Base-by-base conservation (phyloP, 176 grass and related monocot species). In the Aechmea fasciata region DNA sequence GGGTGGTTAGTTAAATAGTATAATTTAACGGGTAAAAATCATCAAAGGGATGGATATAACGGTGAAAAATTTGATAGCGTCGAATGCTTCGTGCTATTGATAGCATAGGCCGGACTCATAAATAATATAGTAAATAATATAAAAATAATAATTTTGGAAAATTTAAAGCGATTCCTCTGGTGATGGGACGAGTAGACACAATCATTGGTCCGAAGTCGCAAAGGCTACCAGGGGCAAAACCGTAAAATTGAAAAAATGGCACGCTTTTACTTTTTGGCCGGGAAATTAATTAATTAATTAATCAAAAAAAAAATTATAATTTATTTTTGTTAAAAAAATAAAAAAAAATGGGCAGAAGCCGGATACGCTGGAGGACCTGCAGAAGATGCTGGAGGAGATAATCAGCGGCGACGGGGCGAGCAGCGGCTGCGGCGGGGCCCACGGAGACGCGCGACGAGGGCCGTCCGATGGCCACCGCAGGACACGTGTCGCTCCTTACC, bases 351-450 rank as follows among this genome's bases (percentile, higher is more conserved):
- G 11, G 66, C 80, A 99, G 95, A 94, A 90, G 66, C 87, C 87
- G 55, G 87, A 99, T 67, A 94, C 80, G 54, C 66, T 88, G 48
- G 95, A 99, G 47, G 95, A 99, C 62, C 80, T 99, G 51, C 90
- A 97, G 89, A 89, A 87, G 84, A 97, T 97, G 93, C 87, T 93
- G 63, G 77, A 70, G 53, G 87, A 93, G 69, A 90, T 93, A 18
- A 77, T 93, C 9, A 74, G 75, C 48, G 82, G 81, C 62, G 86
- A 79, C 74, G 71, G 69, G 12, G 71, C 20, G 8, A 13, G 71
- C 77, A 48, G 50, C 22, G 52, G 66, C 1, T 65, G 18, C 51
- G 67, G 53, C 6, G 18, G 48, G 0, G 47, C 64, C 3, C 49
- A 72, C 26, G 11, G 6, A 3, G 10, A 10, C 17, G 15, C 18